Conservation (phyloP, 441 rosid genomes). For the Biscutella laevigata region DNA sequence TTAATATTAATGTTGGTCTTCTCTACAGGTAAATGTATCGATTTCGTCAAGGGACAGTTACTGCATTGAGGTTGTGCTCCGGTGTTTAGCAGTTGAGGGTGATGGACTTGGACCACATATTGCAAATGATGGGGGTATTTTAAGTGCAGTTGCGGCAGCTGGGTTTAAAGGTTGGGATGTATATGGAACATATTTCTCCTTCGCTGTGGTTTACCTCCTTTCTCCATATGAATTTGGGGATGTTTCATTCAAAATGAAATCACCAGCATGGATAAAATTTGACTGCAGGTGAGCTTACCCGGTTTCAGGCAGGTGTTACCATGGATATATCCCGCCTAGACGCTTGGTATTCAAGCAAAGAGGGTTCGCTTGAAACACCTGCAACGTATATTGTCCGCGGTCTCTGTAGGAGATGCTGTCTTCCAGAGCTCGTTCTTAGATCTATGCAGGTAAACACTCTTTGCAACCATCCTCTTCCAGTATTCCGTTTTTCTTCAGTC, state of each 20-base stretch:
- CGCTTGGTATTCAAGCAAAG: slow-evolving; percentile 84
- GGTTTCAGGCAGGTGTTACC: slow-evolving; percentile 87
- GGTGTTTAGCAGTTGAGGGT: slow-evolving; percentile 84
- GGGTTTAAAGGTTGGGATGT: slow-evolving; percentile 77
- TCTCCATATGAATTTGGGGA: slow-evolving; percentile 4
- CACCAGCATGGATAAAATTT: slow-evolving; percentile 2
- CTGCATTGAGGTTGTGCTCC: slow-evolving; percentile 79
- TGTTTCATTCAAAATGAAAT: slow-evolving; percentile 1
- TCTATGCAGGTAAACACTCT: slow-evolving; percentile 63
- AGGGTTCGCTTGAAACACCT: slow-evolving; percentile 62
- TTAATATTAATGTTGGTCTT: slow-evolving; percentile 13
- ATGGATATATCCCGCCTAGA: slow-evolving; percentile 92
- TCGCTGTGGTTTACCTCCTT: slow-evolving; percentile 12
- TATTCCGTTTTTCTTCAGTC: no score
- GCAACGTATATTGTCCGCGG: slow-evolving; percentile 75
- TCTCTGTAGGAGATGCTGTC: slow-evolving; percentile 91
- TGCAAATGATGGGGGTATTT: slow-evolving; percentile 68
- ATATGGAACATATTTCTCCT: slow-evolving; percentile 9
- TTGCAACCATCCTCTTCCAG: neutral
- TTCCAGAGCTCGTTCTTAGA: slow-evolving; percentile 86
- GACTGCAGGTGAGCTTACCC: slow-evolving; percentile 80
- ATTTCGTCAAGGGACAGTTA: slow-evolving; percentile 68
- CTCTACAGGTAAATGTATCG: slow-evolving; percentile 64
- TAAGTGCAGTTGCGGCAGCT: slow-evolving; percentile 76
- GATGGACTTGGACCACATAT: slow-evolving; percentile 73